phyloP scores from a whole-genome alignment of 345 rosid genomes.

The Euphorbia lathyris region DNA sequence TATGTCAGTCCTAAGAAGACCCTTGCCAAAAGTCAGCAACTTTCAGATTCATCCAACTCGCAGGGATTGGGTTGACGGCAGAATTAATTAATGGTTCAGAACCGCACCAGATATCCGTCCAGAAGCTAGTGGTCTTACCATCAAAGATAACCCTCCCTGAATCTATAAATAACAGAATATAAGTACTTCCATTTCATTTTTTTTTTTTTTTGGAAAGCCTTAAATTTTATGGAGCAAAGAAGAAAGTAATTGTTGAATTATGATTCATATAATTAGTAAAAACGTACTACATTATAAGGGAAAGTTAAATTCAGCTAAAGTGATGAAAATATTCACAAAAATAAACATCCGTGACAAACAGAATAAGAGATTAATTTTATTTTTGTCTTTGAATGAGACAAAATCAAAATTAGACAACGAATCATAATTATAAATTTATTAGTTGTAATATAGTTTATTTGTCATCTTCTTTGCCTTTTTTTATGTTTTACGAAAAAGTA shows the following conservation, averaged over 20 bases:
- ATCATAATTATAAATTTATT: constrained; percentile 10
- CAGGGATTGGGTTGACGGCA: too few relatives aligned
- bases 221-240: too few relatives aligned
- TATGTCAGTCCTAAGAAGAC: too few relatives aligned
- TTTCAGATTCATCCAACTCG: too few relatives aligned
- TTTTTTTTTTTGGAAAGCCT: too few relatives aligned
- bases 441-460: constrained; percentile 1
- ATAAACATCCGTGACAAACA: constrained; percentile 34
- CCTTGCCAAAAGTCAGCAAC: too few relatives aligned
- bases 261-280: neutral
- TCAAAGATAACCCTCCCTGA: too few relatives aligned
- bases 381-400: constrained; percentile 26
- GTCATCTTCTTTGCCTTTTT: constrained; percentile 14
- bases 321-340: constrained; percentile 7
- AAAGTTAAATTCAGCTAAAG: neutral
- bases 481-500: neutral
- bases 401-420: constrained; percentile 18
- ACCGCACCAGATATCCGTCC: too few relatives aligned
- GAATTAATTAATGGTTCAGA: too few relatives aligned
- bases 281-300: neutral
- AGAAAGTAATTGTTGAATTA: neutral
- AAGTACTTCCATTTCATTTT: too few relatives aligned
- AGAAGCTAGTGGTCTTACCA: too few relatives aligned
- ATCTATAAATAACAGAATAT: too few relatives aligned
- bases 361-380: constrained; percentile 10